Evolutionary conservation across 345 rosid species (phyloP), one percentile per base, ranked within the genome.

Genomic region (Rhodamnia rubescens): DNA sequence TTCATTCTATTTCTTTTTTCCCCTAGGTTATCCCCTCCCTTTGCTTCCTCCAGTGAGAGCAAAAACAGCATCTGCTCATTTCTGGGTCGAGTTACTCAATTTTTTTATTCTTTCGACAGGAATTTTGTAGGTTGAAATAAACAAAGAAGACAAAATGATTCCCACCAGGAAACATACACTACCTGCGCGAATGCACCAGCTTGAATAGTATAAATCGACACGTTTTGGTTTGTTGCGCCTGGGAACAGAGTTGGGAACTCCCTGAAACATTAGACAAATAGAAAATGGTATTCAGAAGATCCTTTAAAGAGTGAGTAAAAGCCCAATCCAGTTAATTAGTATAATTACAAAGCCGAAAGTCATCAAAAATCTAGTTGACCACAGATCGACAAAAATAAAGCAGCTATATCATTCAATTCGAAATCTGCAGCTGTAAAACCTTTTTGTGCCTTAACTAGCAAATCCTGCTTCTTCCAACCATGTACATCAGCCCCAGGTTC

Each of bases 101-200:
- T 64, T 29, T 64, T 29, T 40, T 18, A 29, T 64, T 64, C 75
- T 64, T 16, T 64, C 40, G 22, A 29, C 8, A 16, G 26, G 80
- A 69, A 69, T 69, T 36, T 22, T 69, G 2, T 81, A 32, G 4
- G 21, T 81, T 82, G 57, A 24, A 55, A 29, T 29, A n/a, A 53
- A 51, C 84, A 82, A 27, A 51, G 57, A 27, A 27, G 44, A 40
- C 52, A 53, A 81, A 59, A 42, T 26, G 24, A 64, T 58, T 29
- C 22, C 27, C 36, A 86, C 26, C 27, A 69, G 36, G 61, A 44
- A 86, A 52, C 42, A 49, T 24, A 61, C 42, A 14, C 36, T 86
- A 97, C 99, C 99, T 88, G 98, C 95, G 20, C 96, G 98, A 82
- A 96, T 90, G 89, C 96, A 95, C 96, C 97, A 97, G 88, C 99